Base-by-base conservation (phyloP, 2,329 filamentous ascomycete species). In the Sporothrix protearum region DNA sequence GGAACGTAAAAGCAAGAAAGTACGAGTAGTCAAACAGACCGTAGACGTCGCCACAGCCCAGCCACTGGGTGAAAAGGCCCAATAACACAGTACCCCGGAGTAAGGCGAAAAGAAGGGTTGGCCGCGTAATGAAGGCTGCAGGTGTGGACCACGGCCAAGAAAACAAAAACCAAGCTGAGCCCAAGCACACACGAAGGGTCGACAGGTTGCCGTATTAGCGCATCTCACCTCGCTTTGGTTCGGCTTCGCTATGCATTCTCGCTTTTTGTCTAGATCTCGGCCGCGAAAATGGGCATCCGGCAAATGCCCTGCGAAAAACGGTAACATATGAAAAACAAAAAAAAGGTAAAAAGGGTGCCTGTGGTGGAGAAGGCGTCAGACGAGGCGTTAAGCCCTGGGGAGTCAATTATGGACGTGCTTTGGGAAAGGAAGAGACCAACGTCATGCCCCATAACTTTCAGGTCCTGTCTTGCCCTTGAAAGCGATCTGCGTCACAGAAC, bases 361-460 rank as follows among this genome's bases (percentile, higher is more conserved):
- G 69, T 55, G 33, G 33, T 42, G 7, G 66, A 42, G 30, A 39
- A 47, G 51, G 36, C 25, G 51, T 22, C 39, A 69, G 51, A 69
- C 3, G 25, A 47, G 67, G 30, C 67, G 30, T 53, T n/a, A 42
- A 49, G 42, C 49, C 10, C 49, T 12, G 59, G 59, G 59, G 28
- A 33, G n/a, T n/a, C n/a, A n/a, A n/a, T n/a, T 9, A 12, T n/a
- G 12, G n/a, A 45, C 9, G 36, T 45, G 33, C 10, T 25, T 19
- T 39, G 57, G n/a, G 33, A 42, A 28, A 47, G 39, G 25, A 33
- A 19, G 9, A 22, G 9, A 67, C 63, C 25, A 68, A 68, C 47
- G 64, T 68, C 64, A 68, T 68, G 63, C 64, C 64, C 64, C 64
- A 68, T 28, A 68, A 49, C 6, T 66, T 66, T n/a, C 64, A 39